phyloP scores from a whole-genome alignment of 2,329 filamentous ascomycete genomes.

The Ceratocystiopsis brevicomis region DNA sequence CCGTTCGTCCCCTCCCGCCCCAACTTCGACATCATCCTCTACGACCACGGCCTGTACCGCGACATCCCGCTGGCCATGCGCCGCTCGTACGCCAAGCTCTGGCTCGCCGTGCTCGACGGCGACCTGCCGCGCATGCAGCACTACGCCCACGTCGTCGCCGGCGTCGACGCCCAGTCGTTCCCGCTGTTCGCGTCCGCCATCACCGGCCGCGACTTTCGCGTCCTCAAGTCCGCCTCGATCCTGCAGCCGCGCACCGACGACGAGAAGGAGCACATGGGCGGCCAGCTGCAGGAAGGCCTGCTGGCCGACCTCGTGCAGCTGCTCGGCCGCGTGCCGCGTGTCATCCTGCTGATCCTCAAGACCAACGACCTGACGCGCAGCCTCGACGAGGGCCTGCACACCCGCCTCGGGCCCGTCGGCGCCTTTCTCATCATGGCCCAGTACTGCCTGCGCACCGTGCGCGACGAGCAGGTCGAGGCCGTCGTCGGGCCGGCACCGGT shows the following conservation, averaged over 20 bases:
- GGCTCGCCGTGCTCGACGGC: constrained; percentile 85
- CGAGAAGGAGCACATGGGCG: constrained; percentile 76
- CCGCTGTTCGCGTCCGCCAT: constrained; percentile 92
- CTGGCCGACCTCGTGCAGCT: constrained; percentile 76
- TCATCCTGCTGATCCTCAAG: constrained; percentile 90
- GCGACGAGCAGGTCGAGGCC: constrained; percentile 42
- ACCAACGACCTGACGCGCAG: constrained; percentile 92
- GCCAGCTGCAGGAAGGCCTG: constrained; percentile 70
- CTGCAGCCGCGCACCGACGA: constrained; percentile 39
- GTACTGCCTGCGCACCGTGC: constrained; percentile 49
- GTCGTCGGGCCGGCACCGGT: constrained; percentile 18
- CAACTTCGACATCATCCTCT: constrained; percentile 91
- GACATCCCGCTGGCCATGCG: constrained; percentile 66
- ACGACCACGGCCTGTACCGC: constrained; percentile 92
- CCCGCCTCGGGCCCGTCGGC: constrained; percentile 44
- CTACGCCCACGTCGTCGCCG: constrained; percentile 76
- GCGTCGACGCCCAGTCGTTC: constrained; percentile 76
- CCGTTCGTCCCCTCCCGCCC: constrained; percentile 19
- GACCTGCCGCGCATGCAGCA: constrained; percentile 73
- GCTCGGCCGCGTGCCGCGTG: constrained; percentile 70
- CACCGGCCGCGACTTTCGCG: constrained; percentile 75
- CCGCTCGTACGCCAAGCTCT: constrained; percentile 85
- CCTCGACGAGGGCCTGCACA: constrained; percentile 78
- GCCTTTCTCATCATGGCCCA: constrained; percentile 49
- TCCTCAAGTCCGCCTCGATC: constrained; percentile 42